A percentile compares a stretch with the other conserved stretches of the same genome.
Evolutionary conservation across 2,329 filamentous ascomycete genomes (phyloP).

Genomic region (Balansia obtecta): DNA sequence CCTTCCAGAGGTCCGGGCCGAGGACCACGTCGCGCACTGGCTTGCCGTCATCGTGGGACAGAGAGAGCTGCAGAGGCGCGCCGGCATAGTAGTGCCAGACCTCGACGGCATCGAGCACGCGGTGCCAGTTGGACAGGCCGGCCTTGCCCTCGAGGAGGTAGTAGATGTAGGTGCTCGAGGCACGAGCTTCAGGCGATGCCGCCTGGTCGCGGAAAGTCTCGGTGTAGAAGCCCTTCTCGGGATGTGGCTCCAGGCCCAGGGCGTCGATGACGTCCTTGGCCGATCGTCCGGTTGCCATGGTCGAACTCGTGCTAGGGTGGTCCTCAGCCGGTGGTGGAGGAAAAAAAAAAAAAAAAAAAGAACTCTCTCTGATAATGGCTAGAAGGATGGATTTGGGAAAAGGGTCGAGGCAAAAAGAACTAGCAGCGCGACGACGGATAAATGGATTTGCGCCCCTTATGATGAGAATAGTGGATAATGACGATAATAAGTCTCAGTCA

Average conservation of each 20-base stretch:
- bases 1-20: constrained; percentile 29
- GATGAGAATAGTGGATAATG: too few species aligned
- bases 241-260: constrained; percentile 29
- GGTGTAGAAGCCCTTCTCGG: constrained; percentile 36
- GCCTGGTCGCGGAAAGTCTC: constrained; percentile 32
- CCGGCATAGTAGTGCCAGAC: constrained; percentile 43
- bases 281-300: constrained; percentile 9
- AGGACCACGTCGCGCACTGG: constrained; percentile 22
- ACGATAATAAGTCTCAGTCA: too few species aligned
- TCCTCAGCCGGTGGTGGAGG: too few species aligned
- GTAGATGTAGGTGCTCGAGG: constrained; percentile 37
- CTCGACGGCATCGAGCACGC: constrained; percentile 32
- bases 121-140: constrained; percentile 35
- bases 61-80: constrained; percentile 31
- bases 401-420: not conserved
- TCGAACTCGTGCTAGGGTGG: constrained; percentile 15
- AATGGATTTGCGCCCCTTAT: too few species aligned
- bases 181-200: constrained; percentile 19
- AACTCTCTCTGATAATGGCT: not conserved
- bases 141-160: constrained; percentile 33
- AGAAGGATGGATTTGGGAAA: not conserved
- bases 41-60: constrained; percentile 30
- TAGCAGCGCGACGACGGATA: not conserved
- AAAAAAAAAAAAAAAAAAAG: not conserved
- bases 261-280: constrained; percentile 30